A percentile compares a stretch with the other conserved stretches of the same genome.
Evolutionary conservation across 805 yeast genomes (phyloP).

Genomic region (Candida coleopterorum): DNA sequence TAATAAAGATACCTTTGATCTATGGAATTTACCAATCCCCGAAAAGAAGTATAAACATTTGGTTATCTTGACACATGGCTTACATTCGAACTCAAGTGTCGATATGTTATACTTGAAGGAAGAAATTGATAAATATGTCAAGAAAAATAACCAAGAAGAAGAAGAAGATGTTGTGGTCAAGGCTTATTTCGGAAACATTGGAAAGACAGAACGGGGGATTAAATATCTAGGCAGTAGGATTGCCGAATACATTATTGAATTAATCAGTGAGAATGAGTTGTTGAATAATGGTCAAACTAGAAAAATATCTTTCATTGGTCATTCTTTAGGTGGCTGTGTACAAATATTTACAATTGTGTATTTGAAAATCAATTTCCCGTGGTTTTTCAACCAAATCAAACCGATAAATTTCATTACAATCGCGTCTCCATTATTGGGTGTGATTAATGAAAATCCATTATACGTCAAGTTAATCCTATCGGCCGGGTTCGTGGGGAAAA

Average conservation of each 20-base stretch:
- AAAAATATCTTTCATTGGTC: conserved; percentile 83
- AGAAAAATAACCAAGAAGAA: neutral
- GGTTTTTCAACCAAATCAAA: conserved; percentile 57
- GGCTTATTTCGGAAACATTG: conserved; percentile 78
- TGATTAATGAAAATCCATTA: conserved; percentile 81
- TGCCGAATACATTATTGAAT: conserved; percentile 65
- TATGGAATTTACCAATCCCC: conserved; percentile 70
- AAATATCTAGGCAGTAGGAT: conserved; percentile 77
- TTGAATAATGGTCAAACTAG: conserved; percentile 36
- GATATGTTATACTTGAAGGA: conserved; percentile 90
- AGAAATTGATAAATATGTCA: conserved; percentile 49
- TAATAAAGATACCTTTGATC: conserved; percentile 54
- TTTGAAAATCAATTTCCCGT: conserved; percentile 62
- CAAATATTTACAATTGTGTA: conserved; percentile 90
- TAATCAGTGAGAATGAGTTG: conserved; percentile 41
- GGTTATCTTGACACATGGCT: conserved; percentile 85
- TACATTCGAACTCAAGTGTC: conserved; percentile 84
- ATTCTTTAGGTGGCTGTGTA: conserved; percentile 88
- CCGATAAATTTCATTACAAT: conserved; percentile 79
- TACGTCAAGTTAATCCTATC: conserved; percentile 80
- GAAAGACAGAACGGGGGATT: conserved; percentile 86
- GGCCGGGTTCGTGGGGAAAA: conserved; percentile 85
- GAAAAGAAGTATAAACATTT: conserved; percentile 65
- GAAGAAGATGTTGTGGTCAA: conserved; percentile 61
- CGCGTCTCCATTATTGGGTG: conserved; percentile 88